A percentile compares a stretch with the other conserved stretches of the same genome.
Evolutionary conservation across 768 basidiomycete species (phyloP).

Genomic region (Termitomyces sp.): DNA sequence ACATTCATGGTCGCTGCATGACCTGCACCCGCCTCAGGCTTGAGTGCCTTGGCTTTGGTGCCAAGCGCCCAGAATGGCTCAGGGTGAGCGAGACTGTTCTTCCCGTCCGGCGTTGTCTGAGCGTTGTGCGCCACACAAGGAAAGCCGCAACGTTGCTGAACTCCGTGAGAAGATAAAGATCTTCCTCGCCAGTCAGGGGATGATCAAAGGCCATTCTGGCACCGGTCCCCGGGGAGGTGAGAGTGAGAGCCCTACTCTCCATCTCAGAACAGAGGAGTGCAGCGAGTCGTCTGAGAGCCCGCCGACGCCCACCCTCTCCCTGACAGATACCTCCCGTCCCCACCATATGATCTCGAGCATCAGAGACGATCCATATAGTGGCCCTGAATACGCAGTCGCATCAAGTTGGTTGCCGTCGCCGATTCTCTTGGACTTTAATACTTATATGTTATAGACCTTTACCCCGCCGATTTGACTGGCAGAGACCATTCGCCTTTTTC

Average conservation of each 20-base stretch:
- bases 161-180: constrained; percentile 76
- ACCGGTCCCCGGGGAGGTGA: constrained; percentile 55
- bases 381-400: constrained; percentile 6
- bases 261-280: constrained; percentile 39
- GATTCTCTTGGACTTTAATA: constrained; percentile 11
- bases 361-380: constrained; percentile 16
- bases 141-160: constrained; percentile 60
- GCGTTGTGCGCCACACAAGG: constrained; percentile 34
- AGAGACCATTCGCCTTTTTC: constrained; percentile 20
- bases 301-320: constrained; percentile 21
- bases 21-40: constrained; percentile 77
- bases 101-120: background rate
- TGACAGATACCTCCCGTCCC: constrained; percentile 17
- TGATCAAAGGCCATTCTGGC: constrained; percentile 87
- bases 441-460: constrained; percentile 15
- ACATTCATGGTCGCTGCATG: constrained; percentile 56
- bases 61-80: constrained; percentile 82
- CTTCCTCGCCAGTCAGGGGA: constrained; percentile 76
- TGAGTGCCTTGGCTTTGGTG: constrained; percentile 83
- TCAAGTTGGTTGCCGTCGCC: constrained; percentile 24
- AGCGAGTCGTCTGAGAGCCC: constrained; percentile 32
- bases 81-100: constrained; percentile 48
- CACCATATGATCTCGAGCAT: constrained; percentile 19
- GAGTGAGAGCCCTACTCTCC: constrained; percentile 51
- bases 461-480: constrained; percentile 1